phyloP scores from a whole-genome alignment of 2,329 filamentous ascomycete genomes.

The Diaporthe aspalathi region DNA sequence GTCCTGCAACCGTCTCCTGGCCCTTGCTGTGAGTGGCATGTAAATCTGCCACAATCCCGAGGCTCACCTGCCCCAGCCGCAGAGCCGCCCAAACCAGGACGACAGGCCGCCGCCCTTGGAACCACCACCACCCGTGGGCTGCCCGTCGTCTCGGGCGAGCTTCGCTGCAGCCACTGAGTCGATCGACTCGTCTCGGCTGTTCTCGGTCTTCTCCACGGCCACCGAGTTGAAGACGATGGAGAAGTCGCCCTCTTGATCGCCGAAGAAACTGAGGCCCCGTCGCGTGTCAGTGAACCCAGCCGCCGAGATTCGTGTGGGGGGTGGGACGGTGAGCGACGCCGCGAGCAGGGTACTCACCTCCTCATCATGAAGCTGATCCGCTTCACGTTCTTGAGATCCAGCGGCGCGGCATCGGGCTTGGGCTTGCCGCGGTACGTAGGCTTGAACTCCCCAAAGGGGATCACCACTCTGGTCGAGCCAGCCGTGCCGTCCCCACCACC shows the following conservation, averaged over 20 bases:
- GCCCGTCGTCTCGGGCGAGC: not conserved
- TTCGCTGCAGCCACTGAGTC: not conserved
- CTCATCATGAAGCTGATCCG: constrained; percentile 83
- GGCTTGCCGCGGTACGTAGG: constrained; percentile 79
- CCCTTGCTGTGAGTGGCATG: not conserved
- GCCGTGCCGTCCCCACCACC: constrained; percentile 41
- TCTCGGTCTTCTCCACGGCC: constrained; percentile 44
- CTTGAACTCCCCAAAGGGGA: constrained; percentile 74
- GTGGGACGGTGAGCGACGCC: not conserved
- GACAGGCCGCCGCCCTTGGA: not conserved
- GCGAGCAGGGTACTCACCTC: constrained; percentile 64
- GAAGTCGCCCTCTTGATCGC: constrained; percentile 77
- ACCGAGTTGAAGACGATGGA: constrained; percentile 66
- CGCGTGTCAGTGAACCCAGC: not conserved
- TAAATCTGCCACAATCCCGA: not conserved
- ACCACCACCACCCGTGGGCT: not conserved
- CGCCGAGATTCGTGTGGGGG: no score
- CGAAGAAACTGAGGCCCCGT: constrained; percentile 74
- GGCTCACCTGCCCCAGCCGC: constrained; percentile 31
- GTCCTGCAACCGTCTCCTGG: not conserved
- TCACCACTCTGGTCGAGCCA: constrained; percentile 56
- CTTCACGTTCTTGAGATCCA: constrained; percentile 71
- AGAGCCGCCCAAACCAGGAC: constrained; percentile 27
- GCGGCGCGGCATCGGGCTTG: constrained; percentile 66
- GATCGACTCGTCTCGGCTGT: not conserved